Conservation (phyloP, 345 rosid species). For the Nasturtium officinale region DNA sequence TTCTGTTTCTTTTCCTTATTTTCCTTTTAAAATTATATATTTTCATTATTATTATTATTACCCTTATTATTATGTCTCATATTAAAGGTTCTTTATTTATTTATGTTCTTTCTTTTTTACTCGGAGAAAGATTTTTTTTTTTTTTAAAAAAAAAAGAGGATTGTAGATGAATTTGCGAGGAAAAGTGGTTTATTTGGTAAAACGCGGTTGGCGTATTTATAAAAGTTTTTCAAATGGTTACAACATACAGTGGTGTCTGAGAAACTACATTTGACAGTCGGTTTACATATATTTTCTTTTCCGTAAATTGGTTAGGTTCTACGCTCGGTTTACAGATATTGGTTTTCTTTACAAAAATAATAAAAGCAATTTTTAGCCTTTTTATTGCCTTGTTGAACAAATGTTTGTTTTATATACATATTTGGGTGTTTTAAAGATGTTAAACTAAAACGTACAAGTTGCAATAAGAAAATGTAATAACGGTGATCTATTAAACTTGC, state of each 20-base stretch:
- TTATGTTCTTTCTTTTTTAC: not conserved
- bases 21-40: not conserved
- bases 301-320: too few relatives aligned
- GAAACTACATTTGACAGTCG: constrained; percentile 1
- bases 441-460: too few relatives aligned
- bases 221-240: not conserved
- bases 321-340: not conserved
- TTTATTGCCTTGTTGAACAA: too few relatives aligned
- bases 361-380: too few relatives aligned
- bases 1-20: constrained; percentile 17
- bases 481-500: too few relatives aligned
- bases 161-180: not conserved
- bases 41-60: not conserved
- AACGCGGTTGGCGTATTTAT: constrained; percentile 35
- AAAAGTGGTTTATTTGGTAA: constrained; percentile 29
- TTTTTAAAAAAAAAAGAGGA: not conserved
- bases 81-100: constrained; percentile 12
- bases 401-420: too few relatives aligned
- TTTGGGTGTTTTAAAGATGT: too few relatives aligned
- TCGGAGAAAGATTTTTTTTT: too few relatives aligned
- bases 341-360: too few relatives aligned
- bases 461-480: too few relatives aligned
- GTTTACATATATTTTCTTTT: not conserved
- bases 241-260: not conserved
- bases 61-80: not conserved